Base-by-base conservation (phyloP, 2,329 filamentous ascomycete genomes). In the Stachybotrys chartarum region DNA sequence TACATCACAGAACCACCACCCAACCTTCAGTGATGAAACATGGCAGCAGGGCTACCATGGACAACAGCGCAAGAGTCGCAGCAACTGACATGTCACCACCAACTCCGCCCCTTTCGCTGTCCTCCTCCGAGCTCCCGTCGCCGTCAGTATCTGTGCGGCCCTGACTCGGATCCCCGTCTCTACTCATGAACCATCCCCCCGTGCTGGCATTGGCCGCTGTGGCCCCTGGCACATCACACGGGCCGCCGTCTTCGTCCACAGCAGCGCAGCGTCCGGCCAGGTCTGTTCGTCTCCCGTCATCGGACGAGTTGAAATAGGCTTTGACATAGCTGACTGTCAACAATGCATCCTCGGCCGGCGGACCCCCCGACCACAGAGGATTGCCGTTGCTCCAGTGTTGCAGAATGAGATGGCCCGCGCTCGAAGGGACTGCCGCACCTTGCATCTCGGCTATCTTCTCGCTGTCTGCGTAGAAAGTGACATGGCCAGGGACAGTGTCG, bases 361-460 rank as follows among this genome's bases (percentile, higher is more conserved):
- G 89, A 0, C 88, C 89, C 12, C 77, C 83, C 46, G 85, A 88
- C 89, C 89, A 93, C 1, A 74, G 64, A 6, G 76, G 66, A 65
- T 91, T 86, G 39, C 88, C 88, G 61, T 91, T 92, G 67, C 86
- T 90, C 88, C 88, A 85, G 68, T 92, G 88, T 63, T 85, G 87
- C 55, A 93, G 70, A 52, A 89, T 82, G 47, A 93, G 67, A 65
- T 86, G 82, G 1, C 89, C 89, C 0, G 83, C 72, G 10, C 74
- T 70, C 2, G 73, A 75, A 0, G 89, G 89, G 30, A 88, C 76
- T 1, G 78, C 76, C 3, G 75, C 74, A 10, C 80, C 78, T 3
- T 71, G 65, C 75, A 88, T 85, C 51, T 76, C 73, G 32, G 79
- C 76, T 14, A 91, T 71, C 10, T 78, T 68, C 8, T 70, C 55